Conservation (phyloP, 1,284 basidiomycete species). For the Austroboletus niveus region DNA sequence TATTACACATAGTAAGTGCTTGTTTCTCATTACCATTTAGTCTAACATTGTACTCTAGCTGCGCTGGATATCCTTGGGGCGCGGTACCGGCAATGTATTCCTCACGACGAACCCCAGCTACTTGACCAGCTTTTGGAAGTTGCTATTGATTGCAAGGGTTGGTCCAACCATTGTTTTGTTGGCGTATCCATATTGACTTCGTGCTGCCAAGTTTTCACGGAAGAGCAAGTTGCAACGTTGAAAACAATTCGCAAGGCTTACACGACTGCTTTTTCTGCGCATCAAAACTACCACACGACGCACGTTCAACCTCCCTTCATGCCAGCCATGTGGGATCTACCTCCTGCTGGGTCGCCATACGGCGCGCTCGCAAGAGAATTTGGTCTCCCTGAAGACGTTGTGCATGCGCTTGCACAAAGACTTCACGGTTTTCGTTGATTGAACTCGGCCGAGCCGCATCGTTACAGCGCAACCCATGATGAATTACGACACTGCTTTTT, state of each 20-base stretch:
- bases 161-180: slow-evolving; percentile 6
- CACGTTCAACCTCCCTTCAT: slow-evolving; percentile 14
- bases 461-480: slow-evolving; percentile 16
- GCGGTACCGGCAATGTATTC: slow-evolving; percentile 37
- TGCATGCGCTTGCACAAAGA: slow-evolving; percentile 66
- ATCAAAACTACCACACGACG: slow-evolving; percentile 3
- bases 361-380: slow-evolving; percentile 67
- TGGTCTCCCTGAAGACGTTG: slow-evolving; percentile 63
- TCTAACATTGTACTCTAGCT: slow-evolving; percentile 13
- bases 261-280: slow-evolving; percentile 15
- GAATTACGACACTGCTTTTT: slow-evolving; percentile 14
- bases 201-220: slow-evolving; percentile 51
- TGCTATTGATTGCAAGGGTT: slow-evolving; percentile 58
- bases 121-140: slow-evolving; percentile 52
- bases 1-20: slow-evolving; percentile 24
- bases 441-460: neutral
- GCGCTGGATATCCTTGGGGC: slow-evolving; percentile 33
- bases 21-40: neutral
- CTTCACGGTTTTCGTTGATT: slow-evolving; percentile 33
- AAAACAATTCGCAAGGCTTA: slow-evolving; percentile 32
- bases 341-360: slow-evolving; percentile 31
- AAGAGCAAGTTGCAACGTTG: slow-evolving; percentile 50
- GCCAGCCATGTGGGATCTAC: slow-evolving; percentile 22
- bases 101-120: slow-evolving; percentile 37
- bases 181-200: slow-evolving; percentile 5